Evolutionary conservation across 345 rosid genomes (phyloP).

Genomic region (Balakata baccata): DNA sequence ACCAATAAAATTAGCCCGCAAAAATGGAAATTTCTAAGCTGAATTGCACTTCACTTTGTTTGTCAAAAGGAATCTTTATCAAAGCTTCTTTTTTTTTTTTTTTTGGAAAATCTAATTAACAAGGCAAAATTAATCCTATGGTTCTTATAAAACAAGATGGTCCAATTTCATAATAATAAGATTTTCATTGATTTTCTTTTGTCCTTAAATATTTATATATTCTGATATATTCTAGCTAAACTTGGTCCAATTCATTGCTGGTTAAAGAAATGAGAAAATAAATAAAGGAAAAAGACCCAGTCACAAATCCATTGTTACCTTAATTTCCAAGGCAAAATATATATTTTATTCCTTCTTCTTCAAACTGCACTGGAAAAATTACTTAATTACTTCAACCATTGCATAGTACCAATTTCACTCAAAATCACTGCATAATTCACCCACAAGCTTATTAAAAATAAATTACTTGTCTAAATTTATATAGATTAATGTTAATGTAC

Average conservation of each 20-base stretch:
- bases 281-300: no score
- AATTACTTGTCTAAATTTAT: no score
- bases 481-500: no score
- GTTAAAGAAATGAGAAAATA: not conserved
- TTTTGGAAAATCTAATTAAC: not conserved
- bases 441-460: no score
- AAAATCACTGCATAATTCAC: no score
- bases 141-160: not conserved
- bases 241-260: not conserved
- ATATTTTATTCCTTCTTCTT: not conserved
- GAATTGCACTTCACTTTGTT: no score
- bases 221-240: not conserved
- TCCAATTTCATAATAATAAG: not conserved
- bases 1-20: no score
- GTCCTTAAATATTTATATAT: not conserved
- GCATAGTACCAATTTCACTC: no score
- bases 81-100: not conserved
- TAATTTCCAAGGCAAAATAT: not conserved
- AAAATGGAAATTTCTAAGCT: no score
- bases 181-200: constrained; percentile 7
- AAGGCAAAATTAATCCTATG: not conserved
- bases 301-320: not conserved
- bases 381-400: no score
- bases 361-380: no score
- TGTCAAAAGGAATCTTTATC: no score